These are phyloP conservation scores for Baeospora myosura DNA, from an alignment of 1,284 basidiomycete genomes.

Conservation along the genomic window DNA sequence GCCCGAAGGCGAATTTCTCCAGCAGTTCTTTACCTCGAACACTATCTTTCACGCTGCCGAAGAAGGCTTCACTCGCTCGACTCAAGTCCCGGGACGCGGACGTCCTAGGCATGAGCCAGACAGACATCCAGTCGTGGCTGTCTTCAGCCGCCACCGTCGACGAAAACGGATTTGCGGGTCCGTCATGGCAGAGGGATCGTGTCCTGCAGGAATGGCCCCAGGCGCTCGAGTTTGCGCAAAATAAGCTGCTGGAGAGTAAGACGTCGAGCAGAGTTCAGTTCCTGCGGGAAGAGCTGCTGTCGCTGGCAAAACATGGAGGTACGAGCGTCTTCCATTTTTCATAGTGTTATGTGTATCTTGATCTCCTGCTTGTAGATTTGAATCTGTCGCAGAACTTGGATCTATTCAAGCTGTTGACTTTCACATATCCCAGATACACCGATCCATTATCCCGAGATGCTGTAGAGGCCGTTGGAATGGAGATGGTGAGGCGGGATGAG, in stretches of 20 bases:
- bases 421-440: conserved; percentile 72
- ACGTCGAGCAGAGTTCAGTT: conserved; percentile 52
- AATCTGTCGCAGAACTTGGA: conserved; percentile 59
- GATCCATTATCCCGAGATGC: conserved; percentile 66
- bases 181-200: conserved; percentile 44
- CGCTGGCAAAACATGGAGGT: conserved; percentile 57
- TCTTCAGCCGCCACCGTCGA: conserved; percentile 10
- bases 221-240: conserved; percentile 48
- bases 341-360: conserved; percentile 7
- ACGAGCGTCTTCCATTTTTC: conserved; percentile 18
- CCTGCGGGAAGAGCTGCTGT: conserved; percentile 52
- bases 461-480: conserved; percentile 58
- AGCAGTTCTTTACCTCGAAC: no score
- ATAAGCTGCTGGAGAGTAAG: conserved; percentile 39
- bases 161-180: conserved; percentile 7
- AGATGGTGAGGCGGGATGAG: conserved; percentile 56
- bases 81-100: conserved; percentile 11
- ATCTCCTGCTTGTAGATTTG: conserved; percentile 40
- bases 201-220: conserved; percentile 47
- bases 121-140: conserved; percentile 14
- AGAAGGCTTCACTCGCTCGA: conserved; percentile 7
- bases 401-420: conserved; percentile 64
- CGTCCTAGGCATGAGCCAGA: conserved; percentile 11
- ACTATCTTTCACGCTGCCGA: conserved; percentile 2
- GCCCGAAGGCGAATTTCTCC: no score